Evolutionary conservation across 1,284 basidiomycete species (phyloP).

Genomic region (Austroboletus rostrupii): DNA sequence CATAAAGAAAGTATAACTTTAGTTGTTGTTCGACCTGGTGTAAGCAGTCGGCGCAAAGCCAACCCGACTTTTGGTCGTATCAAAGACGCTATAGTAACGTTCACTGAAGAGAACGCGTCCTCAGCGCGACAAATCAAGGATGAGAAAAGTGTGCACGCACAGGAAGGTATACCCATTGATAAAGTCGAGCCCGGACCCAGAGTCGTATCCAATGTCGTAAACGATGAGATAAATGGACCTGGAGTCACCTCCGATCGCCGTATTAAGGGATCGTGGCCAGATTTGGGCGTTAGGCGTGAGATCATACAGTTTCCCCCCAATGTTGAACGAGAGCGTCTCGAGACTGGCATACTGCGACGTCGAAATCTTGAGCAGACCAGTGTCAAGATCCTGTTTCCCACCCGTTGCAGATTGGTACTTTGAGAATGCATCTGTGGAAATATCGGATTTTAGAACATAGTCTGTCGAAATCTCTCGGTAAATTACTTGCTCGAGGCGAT

Average conservation of each 20-base stretch:
- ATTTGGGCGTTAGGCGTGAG: background rate
- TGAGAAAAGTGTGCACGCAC: no score
- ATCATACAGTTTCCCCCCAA: background rate
- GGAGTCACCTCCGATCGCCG: constrained; percentile 15
- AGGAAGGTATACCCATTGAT: no score
- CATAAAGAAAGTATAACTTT: no score
- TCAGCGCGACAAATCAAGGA: no score
- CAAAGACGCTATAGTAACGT: constrained; percentile 49
- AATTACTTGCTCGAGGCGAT: background rate
- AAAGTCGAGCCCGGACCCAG: constrained; percentile 1
- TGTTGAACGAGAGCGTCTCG: constrained; percentile 17
- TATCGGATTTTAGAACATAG: no score
- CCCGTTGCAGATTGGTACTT: no score
- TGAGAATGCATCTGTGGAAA: no score
- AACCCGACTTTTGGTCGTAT: constrained; percentile 28
- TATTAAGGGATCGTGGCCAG: constrained; percentile 5
- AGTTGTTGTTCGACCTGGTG: background rate
- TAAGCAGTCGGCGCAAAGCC: background rate
- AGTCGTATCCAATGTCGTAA: constrained; percentile 31
- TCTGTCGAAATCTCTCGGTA: no score
- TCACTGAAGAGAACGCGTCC: constrained; percentile 25
- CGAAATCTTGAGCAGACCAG: background rate
- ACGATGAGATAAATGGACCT: constrained; percentile 32
- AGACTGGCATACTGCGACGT: constrained; percentile 29
- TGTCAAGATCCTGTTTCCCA: background rate